Conservation (phyloP, 352 stramenopile species). For the Globisporangium nunn region DNA sequence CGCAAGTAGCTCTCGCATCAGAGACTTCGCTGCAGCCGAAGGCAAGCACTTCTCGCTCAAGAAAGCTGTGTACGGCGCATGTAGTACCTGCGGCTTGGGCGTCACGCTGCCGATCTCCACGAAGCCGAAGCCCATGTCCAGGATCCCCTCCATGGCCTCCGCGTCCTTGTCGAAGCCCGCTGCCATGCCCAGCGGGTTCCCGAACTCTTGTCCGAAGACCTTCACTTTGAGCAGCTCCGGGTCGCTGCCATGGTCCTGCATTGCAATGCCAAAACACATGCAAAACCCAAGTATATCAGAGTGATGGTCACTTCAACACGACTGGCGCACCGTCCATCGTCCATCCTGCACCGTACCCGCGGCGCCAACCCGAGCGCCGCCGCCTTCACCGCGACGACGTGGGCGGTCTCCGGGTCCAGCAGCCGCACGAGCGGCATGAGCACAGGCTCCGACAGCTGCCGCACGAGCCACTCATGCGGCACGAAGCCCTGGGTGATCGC, state of each 20-base stretch:
- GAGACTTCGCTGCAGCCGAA: too few species aligned
- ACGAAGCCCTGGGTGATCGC: slow-evolving; percentile 61
- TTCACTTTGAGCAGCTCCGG: slow-evolving; percentile 45
- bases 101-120: slow-evolving; percentile 96
- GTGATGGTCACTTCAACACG: slow-evolving; percentile 5
- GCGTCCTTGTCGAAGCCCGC: slow-evolving; percentile 98
- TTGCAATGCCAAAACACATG: background rate
- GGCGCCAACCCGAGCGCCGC: slow-evolving; percentile 66
- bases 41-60: too few species aligned
- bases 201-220: slow-evolving; percentile 69
- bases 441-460: slow-evolving; percentile 59
- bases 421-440: slow-evolving; percentile 73
- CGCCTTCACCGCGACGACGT: slow-evolving; percentile 77
- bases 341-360: slow-evolving; percentile 21
- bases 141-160: slow-evolving; percentile 88
- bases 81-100: slow-evolving; percentile 78
- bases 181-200: slow-evolving; percentile 92
- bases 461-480: slow-evolving; percentile 70
- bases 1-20: background rate
- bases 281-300: background rate
- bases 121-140: slow-evolving; percentile 93
- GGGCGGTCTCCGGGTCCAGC: slow-evolving; percentile 82
- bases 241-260: slow-evolving; percentile 38
- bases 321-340: background rate
- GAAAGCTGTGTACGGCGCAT: too few species aligned